These are phyloP conservation scores for Linnemannia zychae DNA, from an alignment of 192 early-diverging fungal species.

Conservation along the genomic window DNA sequence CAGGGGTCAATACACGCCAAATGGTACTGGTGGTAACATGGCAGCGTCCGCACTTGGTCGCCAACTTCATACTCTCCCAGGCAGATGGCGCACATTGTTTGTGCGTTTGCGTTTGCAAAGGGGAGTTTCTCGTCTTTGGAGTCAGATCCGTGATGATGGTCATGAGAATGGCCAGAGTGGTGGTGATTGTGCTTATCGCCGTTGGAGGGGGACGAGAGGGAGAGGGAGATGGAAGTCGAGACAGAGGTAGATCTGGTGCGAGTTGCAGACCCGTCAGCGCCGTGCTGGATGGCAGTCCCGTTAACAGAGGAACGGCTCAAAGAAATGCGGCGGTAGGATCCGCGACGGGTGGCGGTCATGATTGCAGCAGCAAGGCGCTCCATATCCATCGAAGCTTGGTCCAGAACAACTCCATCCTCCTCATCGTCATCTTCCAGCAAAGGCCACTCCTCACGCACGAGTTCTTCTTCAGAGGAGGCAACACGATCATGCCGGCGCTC, in stretches of 20 bases:
- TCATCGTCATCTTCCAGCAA: neutral
- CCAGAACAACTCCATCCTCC: neutral
- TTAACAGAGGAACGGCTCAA: neutral
- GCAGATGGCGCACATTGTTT: slow-evolving; percentile 65
- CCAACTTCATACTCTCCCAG: slow-evolving; percentile 62
- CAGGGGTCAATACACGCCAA: slow-evolving; percentile 66
- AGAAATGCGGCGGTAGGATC: slow-evolving; percentile 23
- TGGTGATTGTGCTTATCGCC: neutral
- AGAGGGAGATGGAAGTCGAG: neutral
- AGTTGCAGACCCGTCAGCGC: neutral
- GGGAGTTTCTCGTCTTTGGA: slow-evolving; percentile 21
- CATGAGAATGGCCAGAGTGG: neutral
- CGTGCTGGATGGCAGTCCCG: neutral
- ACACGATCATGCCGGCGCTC: neutral
- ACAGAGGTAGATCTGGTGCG: neutral
- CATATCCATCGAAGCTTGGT: slow-evolving; percentile 13
- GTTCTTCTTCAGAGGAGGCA: neutral
- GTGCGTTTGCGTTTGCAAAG: slow-evolving; percentile 51
- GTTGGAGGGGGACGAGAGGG: neutral
- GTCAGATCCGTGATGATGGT: neutral
- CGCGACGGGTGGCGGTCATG: slow-evolving; percentile 20
- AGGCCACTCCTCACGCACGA: neutral
- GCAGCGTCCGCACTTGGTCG: slow-evolving; percentile 61
- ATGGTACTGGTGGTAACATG: slow-evolving; percentile 69
- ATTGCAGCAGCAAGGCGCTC: slow-evolving; percentile 16